phyloP scores from a whole-genome alignment of 2,329 filamentous ascomycete species.

The Leptosphaerulina australis region DNA sequence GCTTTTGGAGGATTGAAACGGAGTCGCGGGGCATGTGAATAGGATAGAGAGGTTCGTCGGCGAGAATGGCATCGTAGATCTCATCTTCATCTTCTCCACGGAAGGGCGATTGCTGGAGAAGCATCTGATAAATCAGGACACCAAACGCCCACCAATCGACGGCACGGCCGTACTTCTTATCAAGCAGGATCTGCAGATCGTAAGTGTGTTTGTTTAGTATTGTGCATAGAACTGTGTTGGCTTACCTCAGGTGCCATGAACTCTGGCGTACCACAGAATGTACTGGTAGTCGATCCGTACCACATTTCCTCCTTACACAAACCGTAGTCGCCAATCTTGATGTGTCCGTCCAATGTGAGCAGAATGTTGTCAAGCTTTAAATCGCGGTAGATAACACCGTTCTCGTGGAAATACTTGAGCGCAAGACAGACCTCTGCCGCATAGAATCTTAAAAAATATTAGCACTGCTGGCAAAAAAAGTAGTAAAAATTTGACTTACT shows the following conservation, averaged over 20 bases:
- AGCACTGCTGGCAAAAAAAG: slow-evolving; percentile 9
- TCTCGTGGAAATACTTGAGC: slow-evolving; percentile 99
- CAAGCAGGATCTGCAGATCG: slow-evolving; percentile 76
- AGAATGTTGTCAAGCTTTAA: slow-evolving; percentile 87
- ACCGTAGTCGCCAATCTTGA: slow-evolving; percentile 98
- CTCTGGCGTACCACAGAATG: slow-evolving; percentile 98
- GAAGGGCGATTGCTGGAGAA: slow-evolving; percentile 98
- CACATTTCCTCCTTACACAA: slow-evolving; percentile 99
- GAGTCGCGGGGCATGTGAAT: slow-evolving; percentile 99
- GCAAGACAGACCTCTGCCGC: slow-evolving; percentile 96
- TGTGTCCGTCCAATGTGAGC: slow-evolving; percentile 91
- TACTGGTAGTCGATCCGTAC: slow-evolving; percentile 95
- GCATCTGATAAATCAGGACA: slow-evolving; percentile 99
- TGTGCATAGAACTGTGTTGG: neutral
- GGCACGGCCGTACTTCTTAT: slow-evolving; percentile 97
- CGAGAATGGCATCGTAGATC: slow-evolving; percentile 97
- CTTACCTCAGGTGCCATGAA: slow-evolving; percentile 97
- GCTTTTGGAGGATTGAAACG: slow-evolving; percentile 95
- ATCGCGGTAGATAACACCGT: slow-evolving; percentile 94
- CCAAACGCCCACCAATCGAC: slow-evolving; percentile 99
- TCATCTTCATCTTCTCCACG: slow-evolving; percentile 98
- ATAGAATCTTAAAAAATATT: slow-evolving; percentile 71
- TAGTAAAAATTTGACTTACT: slow-evolving; percentile 64
- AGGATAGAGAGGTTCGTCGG: slow-evolving; percentile 95
- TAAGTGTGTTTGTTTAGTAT: slow-evolving; percentile 4